Percentiles rank a stretch among this genome's conserved stretches.
Evolutionary conservation across 1,284 basidiomycete species (phyloP).

Genomic region (Ganoderma meredithae): DNA sequence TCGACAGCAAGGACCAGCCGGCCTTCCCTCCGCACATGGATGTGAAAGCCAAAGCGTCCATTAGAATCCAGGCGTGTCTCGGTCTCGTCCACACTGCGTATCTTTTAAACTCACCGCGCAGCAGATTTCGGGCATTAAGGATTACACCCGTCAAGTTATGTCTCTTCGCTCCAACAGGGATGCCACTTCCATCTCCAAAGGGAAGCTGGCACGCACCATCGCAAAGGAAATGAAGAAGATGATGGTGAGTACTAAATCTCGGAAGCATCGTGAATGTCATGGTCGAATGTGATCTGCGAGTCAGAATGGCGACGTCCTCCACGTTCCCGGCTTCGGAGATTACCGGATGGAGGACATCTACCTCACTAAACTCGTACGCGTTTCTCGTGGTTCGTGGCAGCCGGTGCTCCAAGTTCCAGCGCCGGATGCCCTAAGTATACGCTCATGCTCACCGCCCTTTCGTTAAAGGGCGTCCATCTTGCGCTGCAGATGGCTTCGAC

Average conservation of each 20-base stretch:
- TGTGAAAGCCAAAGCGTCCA: slow-evolving; percentile 18
- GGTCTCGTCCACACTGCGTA: neutral
- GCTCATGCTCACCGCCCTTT: neutral
- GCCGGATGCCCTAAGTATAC: neutral
- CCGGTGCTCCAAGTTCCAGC: slow-evolving; percentile 15
- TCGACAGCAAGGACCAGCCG: neutral
- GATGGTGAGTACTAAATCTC: slow-evolving; percentile 1
- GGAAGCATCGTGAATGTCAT: neutral
- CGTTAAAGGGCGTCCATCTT: slow-evolving; percentile 1
- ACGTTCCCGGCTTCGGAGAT: neutral
- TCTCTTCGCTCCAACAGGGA: slow-evolving; percentile 6
- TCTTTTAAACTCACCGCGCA: neutral
- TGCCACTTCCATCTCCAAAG: slow-evolving; percentile 8
- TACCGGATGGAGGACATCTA: slow-evolving; percentile 11
- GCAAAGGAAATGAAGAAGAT: slow-evolving; percentile 15
- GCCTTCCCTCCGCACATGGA: slow-evolving; percentile 15
- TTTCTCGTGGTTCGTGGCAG: slow-evolving; percentile 28
- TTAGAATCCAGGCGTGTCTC: slow-evolving; percentile 17
- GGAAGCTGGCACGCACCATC: slow-evolving; percentile 9
- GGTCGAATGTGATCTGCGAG: slow-evolving; percentile 2
- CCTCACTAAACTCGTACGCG: slow-evolving; percentile 16
- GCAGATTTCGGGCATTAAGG: neutral
- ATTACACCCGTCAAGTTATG: slow-evolving; percentile 12
- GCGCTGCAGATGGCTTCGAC: neutral
- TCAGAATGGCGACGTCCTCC: slow-evolving; percentile 1